Conservation (phyloP, 116 monocot species). For the Dioscorea cayenensis region DNA sequence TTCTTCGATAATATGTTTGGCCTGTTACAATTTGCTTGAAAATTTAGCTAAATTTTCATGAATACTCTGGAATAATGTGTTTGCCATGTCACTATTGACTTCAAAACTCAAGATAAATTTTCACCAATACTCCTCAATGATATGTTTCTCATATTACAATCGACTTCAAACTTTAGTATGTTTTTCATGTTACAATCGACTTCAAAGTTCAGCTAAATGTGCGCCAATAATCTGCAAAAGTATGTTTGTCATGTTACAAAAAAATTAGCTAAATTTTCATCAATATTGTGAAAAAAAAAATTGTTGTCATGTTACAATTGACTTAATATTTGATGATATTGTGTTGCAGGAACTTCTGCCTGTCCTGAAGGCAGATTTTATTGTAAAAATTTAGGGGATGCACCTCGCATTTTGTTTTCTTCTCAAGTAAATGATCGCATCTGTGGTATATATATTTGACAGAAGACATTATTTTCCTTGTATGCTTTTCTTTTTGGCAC, state of each 20-base stretch:
- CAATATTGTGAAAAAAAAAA: not conserved
- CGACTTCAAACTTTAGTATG: too few relatives aligned
- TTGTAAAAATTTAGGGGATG: slow-evolving; percentile 67
- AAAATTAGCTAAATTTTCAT: not conserved
- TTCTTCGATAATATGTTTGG: too few relatives aligned
- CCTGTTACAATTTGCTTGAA: not conserved
- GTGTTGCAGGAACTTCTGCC: slow-evolving; percentile 84
- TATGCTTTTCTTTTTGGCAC: not conserved
- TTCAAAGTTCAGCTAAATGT: too few relatives aligned
- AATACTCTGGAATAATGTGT: not conserved
- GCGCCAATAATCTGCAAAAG: too few relatives aligned
- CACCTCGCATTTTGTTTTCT: slow-evolving; percentile 61
- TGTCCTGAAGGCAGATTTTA: slow-evolving; percentile 94
- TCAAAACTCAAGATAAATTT: too few relatives aligned
- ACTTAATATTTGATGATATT: not conserved
- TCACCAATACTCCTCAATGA: too few relatives aligned
- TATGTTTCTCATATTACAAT: too few relatives aligned
- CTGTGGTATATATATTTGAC: slow-evolving; percentile 43
- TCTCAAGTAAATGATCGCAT: slow-evolving; percentile 87
- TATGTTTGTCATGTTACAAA: too few relatives aligned
- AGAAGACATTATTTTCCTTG: not conserved
- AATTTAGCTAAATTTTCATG: not conserved
- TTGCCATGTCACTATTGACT: not conserved
- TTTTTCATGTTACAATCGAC: too few relatives aligned
- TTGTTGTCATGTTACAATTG: not conserved